These are phyloP conservation scores for Brasilioporus rufonigricans DNA, from an alignment of 768 basidiomycete genomes.

Conservation along the genomic window DNA sequence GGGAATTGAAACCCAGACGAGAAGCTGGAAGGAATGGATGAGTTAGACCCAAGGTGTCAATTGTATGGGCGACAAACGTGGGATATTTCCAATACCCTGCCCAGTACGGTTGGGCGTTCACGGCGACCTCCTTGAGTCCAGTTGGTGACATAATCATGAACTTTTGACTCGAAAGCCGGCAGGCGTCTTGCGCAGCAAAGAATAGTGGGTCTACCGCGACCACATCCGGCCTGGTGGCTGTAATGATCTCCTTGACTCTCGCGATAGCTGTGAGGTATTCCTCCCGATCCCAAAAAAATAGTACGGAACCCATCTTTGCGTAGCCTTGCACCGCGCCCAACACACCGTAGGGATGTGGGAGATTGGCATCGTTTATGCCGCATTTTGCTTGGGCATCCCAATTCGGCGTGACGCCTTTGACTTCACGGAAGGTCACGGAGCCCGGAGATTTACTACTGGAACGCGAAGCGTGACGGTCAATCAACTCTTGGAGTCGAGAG, in stretches of 20 bases:
- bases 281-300: constrained; percentile 2
- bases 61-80: neutral
- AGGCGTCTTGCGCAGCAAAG: constrained; percentile 3
- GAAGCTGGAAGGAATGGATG: neutral
- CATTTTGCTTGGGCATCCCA: neutral
- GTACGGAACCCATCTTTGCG: neutral
- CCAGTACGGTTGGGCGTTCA: neutral
- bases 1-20: constrained; percentile 11
- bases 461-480: neutral
- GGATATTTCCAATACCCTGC: constrained; percentile 7
- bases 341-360: constrained; percentile 1
- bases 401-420: neutral
- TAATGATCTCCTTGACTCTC: neutral
- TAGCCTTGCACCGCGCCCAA: constrained; percentile 4
- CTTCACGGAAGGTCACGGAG: constrained; percentile 5
- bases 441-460: neutral
- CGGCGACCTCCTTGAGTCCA: neutral
- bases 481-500: constrained; percentile 2
- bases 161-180: neutral
- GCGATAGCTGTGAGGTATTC: constrained; percentile 6
- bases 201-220: neutral
- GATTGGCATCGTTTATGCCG: neutral
- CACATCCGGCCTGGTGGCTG: neutral
- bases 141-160: constrained; percentile 2
- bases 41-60: neutral